These are phyloP conservation scores for Gynostemma pentaphyllum DNA, from an alignment of 306 rosid genomes.

Conservation along the genomic window DNA sequence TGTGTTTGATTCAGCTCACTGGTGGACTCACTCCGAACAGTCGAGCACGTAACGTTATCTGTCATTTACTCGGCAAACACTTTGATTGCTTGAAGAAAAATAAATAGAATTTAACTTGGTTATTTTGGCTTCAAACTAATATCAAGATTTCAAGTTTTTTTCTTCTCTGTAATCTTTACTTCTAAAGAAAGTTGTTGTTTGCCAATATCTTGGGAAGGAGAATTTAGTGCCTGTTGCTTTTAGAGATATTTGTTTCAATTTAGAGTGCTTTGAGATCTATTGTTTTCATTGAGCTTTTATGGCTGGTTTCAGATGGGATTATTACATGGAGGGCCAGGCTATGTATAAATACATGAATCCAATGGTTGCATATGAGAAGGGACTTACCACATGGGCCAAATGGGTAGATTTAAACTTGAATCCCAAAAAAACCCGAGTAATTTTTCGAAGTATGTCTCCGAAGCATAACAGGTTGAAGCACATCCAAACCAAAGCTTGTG, in stretches of 20 bases:
- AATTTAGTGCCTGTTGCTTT: no score
- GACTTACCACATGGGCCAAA: constrained; percentile 92
- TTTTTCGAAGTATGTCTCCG: constrained; percentile 92
- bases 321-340: constrained; percentile 63
- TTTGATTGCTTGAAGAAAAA: not conserved
- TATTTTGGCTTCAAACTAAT: not conserved
- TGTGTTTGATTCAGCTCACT: constrained; percentile 92
- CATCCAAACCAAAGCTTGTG: not conserved
- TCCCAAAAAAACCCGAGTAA: constrained; percentile 48
- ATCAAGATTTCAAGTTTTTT: not conserved
- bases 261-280: not conserved
- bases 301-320: constrained; percentile 74
- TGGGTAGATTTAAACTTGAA: constrained; percentile 83
- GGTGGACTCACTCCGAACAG: constrained; percentile 97
- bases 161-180: not conserved
- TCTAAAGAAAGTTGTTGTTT: not conserved
- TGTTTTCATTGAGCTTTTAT: not conserved
- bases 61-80: not conserved
- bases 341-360: constrained; percentile 55
- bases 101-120: not conserved
- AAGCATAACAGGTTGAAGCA: constrained; percentile 78
- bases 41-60: constrained; percentile 53
- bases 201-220: not conserved
- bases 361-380: constrained; percentile 91
- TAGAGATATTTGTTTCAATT: not conserved